Conservation (phyloP, 129 eudicot species). For the Mikania micrantha region DNA sequence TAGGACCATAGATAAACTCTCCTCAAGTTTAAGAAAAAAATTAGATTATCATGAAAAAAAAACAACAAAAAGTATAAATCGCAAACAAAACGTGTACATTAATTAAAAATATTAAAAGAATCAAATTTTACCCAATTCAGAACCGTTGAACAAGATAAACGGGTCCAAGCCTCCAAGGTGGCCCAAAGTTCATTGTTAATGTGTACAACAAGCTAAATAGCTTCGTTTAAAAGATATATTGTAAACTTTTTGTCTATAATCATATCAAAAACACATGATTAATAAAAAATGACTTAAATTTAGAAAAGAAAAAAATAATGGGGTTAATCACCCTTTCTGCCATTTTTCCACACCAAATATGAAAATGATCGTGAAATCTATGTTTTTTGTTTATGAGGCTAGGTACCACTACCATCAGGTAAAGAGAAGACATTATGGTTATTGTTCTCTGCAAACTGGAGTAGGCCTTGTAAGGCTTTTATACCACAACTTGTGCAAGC, state of each 20-base stretch:
- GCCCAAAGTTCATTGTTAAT: background rate
- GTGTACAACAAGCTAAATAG: conserved; percentile 4
- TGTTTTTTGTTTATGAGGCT: conserved; percentile 8
- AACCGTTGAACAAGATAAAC: background rate
- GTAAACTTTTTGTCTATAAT: background rate
- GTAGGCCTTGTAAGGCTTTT: conserved; percentile 47
- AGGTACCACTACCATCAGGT: conserved; percentile 37
- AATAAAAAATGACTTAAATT: too few species aligned
- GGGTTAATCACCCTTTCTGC: background rate
- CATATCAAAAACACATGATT: background rate
- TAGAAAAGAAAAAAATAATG: too few species aligned
- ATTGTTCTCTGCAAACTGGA: conserved; percentile 51
- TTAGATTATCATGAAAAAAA: too few species aligned
- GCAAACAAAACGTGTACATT: too few species aligned
- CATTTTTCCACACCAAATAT: background rate
- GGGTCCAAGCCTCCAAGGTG: background rate
- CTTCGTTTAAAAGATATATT: background rate
- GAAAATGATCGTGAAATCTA: background rate
- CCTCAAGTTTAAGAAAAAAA: too few species aligned
- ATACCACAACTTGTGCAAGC: conserved; percentile 36
- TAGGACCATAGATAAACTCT: background rate
- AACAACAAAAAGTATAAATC: too few species aligned
- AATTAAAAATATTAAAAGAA: too few species aligned
- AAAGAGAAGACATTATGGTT: conserved; percentile 39
- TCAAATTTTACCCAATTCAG: too few species aligned